Conservation (phyloP, 2,329 filamentous ascomycete genomes). For the Moelleriella libera region DNA sequence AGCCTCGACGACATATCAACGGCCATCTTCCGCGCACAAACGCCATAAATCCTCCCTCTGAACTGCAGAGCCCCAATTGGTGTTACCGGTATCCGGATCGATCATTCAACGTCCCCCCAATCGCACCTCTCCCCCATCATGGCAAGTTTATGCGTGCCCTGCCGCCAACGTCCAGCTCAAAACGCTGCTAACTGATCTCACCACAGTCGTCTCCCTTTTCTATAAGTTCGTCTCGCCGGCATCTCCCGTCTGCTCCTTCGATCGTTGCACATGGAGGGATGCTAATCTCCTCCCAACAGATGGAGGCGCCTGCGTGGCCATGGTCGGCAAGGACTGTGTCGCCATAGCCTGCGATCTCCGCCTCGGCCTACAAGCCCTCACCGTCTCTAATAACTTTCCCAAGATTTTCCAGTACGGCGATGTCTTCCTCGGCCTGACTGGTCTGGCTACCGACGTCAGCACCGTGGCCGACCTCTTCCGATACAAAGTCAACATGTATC, state of each 20-base stretch:
- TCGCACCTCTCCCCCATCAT: background rate
- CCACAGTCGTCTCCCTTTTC: constrained; percentile 76
- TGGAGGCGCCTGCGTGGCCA: constrained; percentile 91
- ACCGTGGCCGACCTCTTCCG: constrained; percentile 96
- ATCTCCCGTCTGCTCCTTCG: background rate
- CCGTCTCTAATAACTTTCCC: constrained; percentile 98
- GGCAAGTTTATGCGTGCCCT: background rate
- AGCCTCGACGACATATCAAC: background rate
- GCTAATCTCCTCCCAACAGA: constrained; percentile 23
- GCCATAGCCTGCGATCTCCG: constrained; percentile 98
- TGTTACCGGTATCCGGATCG: too few relatives aligned
- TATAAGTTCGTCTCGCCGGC: constrained; percentile 55
- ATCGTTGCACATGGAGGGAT: too few relatives aligned
- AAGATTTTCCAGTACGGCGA: constrained; percentile 98
- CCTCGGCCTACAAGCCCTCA: constrained; percentile 89
- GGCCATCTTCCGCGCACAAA: background rate
- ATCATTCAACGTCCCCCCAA: background rate
- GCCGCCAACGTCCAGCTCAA: background rate
- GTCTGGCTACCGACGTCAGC: constrained; percentile 86
- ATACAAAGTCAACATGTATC: constrained; percentile 99
- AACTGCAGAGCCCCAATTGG: too few relatives aligned
- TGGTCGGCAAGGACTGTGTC: constrained; percentile 99
- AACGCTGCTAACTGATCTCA: background rate
- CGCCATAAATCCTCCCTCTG: too few relatives aligned
- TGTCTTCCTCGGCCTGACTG: constrained; percentile 89